A percentile compares a stretch with the other conserved stretches of the same genome.
Evolutionary conservation across 495 filamentous ascomycete species (phyloP).

Genomic region (Penicillium crystallinum): DNA sequence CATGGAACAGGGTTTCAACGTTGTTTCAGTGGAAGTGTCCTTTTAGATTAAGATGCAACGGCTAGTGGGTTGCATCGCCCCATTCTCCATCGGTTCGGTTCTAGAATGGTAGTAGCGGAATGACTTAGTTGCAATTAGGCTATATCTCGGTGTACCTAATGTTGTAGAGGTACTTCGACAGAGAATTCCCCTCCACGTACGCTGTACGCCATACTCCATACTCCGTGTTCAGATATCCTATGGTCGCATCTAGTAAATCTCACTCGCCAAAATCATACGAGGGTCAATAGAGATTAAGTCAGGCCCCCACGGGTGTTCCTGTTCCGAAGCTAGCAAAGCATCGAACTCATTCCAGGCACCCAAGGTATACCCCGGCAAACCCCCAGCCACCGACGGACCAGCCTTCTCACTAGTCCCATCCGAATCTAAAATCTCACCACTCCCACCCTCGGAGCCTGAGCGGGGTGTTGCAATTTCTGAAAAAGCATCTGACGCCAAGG

Average conservation of each 20-base stretch:
- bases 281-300: constrained; percentile 16
- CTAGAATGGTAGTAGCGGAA: too few relatives aligned
- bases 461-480: constrained; percentile 10
- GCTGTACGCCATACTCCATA: too few relatives aligned
- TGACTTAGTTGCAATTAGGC: too few relatives aligned
- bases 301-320: constrained; percentile 9
- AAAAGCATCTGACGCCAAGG: constrained; percentile 6
- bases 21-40: not conserved
- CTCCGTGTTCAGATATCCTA: too few relatives aligned
- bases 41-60: not conserved
- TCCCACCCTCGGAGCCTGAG: not conserved
- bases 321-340: constrained; percentile 30
- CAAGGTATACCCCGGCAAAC: constrained; percentile 6
- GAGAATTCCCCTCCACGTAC: too few relatives aligned
- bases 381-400: constrained; percentile 10
- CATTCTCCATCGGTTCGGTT: too few relatives aligned
- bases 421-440: constrained; percentile 5
- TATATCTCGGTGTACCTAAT: too few relatives aligned
- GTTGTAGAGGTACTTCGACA: too few relatives aligned
- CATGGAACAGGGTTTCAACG: not conserved
- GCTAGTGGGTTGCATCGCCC: constrained; percentile 4
- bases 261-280: constrained; percentile 7
- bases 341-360: constrained; percentile 38
- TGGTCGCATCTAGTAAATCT: not conserved
- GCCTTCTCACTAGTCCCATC: constrained; percentile 4